Base-by-base conservation (phyloP, 768 basidiomycete species). In the Lentinula sp. region DNA sequence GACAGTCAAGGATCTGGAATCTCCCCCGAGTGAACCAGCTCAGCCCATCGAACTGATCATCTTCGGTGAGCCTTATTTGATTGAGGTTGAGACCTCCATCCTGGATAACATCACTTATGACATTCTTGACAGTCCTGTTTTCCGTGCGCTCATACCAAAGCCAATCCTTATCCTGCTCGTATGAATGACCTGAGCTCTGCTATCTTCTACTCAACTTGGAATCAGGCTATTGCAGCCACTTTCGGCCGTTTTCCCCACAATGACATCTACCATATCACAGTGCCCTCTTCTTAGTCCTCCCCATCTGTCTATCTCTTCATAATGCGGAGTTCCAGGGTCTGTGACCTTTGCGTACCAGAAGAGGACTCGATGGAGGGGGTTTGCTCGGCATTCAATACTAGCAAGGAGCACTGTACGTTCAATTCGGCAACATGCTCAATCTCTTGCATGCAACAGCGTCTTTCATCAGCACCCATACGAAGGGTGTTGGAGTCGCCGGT, bases 171-270 rank as follows among this genome's bases (percentile, higher is more conserved):
- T 72, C 95, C 95, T 37, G 90, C 93, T 67, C 92, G 95, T 68
- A 97, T 97, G 95, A 95, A 97, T 69, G 95, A 97, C 71, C 81
- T 97, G 64, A 91, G 89, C 66, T 96, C 95, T 11, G 95, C 95
- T 43, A 96, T 96, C 69, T 97, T 96, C 81, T 97, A 97, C 72
- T 96, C 95, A 56, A 95, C 95, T 16, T 97, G 95, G 95, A 97
- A 97, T 69, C 95, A 97, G 74, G 93, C 94, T 50, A 94, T 97
- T 65, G 93, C 94, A 18, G 88, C 93, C 51, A 91, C 93, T 37
- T 89, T 97, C 65, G 88, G 92, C 65, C 86, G 93, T 59, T 79
- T 78, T 75, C 92, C 95, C 1, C 85, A 86, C 65, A 87, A 96
- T 66, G 95, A 97, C 70, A 89, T 97, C 64, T 96, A 96, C 74